Base-by-base conservation (phyloP, 2,329 filamentous ascomycete genomes). In the Alternaria alternata region DNA sequence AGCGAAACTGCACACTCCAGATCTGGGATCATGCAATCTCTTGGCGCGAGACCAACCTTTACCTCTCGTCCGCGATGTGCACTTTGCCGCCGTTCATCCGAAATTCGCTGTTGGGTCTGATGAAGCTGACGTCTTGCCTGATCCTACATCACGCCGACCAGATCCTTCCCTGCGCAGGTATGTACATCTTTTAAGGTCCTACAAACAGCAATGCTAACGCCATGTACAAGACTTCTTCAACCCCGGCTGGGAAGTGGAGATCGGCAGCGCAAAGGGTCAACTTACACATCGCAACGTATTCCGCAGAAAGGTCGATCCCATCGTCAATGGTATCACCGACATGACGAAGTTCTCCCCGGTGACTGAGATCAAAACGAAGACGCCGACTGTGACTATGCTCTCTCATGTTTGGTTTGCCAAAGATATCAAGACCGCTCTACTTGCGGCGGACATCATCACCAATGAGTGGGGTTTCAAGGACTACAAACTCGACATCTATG, bases 401-500 rank as follows among this genome's bases (percentile, higher is more conserved):
- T 89, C 87, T 22, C 87, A 89, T 63, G 81, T 87, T 4, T 85
- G 85, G 74, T 84, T 84, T 61, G 78, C 78, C 63, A 89, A 89
- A 71, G 87, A 89, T 62, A 87, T 89, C 75, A 89, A 89, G 73
- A 88, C 84, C 2, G 87, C 87, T 4, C 82, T 89, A 24, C 78
- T 89, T 5, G 86, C 87, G 7, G 87, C 87, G 1, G 87, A 89
- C 66, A 84, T 89, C 62, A 89, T 89, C 62, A 83, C 88, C 64
- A 89, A 89, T 70, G 82, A 87, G 66, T 89, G 85, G 82, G 87
- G 87, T n/a, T 89, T 89, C 75, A 83, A 81, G 42, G 87, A 89
- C 60, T 89, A 89, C 74, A 81, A 84, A 54, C 82, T 89, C 2
- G 83, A 87, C 59, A 85, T 89, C 18, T 89, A 89, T 67, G 87